Percentiles rank a stretch among this genome's conserved stretches.
phyloP scores from a whole-genome alignment of 441 rosid species.

The Croton laevigatus region DNA sequence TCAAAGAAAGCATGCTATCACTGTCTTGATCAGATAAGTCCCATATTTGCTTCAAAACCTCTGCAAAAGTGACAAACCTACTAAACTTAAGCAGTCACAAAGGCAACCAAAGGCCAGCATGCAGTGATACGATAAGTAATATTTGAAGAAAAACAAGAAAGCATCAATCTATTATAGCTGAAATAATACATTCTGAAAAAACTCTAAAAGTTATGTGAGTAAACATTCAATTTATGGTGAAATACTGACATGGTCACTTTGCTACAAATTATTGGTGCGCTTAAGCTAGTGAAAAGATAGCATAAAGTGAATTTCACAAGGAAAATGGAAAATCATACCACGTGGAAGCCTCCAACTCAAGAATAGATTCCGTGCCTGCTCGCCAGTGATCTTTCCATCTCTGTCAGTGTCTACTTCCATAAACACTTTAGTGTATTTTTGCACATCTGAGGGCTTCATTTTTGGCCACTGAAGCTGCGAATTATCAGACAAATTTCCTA shows the following conservation, averaged over 20 bases:
- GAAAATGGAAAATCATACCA: slow-evolving; percentile 48
- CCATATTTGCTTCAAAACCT: slow-evolving; percentile 93
- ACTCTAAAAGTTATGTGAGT: slow-evolving; percentile 1
- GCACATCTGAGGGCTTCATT: slow-evolving; percentile 83
- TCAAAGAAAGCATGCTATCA: slow-evolving; percentile 96
- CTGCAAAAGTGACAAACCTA: slow-evolving; percentile 41
- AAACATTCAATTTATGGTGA: background rate
- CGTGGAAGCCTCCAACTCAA: slow-evolving; percentile 96
- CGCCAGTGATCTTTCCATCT: slow-evolving; percentile 94
- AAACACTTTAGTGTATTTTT: slow-evolving; percentile 86
- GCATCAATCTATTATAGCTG: background rate
- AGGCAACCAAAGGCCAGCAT: slow-evolving; percentile 13
- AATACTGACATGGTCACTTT: slow-evolving; percentile 1
- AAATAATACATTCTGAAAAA: background rate
- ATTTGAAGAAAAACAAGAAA: background rate
- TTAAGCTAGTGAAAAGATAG: background rate
- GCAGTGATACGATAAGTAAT: slow-evolving; percentile 1
- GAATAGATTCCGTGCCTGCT: slow-evolving; percentile 86
- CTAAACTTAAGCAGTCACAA: slow-evolving; percentile 19
- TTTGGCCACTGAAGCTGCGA: slow-evolving; percentile 74
- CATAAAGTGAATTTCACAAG: background rate
- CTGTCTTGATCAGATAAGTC: slow-evolving; percentile 94
- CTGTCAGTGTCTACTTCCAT: slow-evolving; percentile 87
- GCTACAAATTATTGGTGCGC: background rate
- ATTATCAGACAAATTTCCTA: slow-evolving; percentile 52